A percentile compares a stretch with the other conserved stretches of the same genome.
phyloP scores from a whole-genome alignment of 495 filamentous ascomycete genomes.

The Tuber indicum region DNA sequence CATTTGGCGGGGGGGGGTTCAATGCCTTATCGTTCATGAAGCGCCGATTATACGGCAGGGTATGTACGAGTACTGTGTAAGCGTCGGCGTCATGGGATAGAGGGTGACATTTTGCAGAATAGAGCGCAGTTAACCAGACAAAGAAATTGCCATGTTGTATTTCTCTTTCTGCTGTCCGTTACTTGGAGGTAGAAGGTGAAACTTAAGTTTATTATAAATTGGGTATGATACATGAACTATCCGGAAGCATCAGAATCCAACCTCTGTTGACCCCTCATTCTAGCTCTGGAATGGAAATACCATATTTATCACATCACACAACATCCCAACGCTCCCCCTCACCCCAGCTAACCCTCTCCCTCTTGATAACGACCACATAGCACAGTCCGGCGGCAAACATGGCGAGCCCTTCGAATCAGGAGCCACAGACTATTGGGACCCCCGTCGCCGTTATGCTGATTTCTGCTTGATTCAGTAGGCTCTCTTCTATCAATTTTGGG shows the following conservation, averaged over 20 bases:
- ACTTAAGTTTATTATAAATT: not conserved
- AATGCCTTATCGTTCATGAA: not conserved
- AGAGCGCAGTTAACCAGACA: not conserved
- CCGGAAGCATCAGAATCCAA: not conserved
- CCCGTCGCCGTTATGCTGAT: conserved; percentile 50
- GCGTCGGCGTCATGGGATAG: not conserved
- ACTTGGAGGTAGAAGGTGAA: not conserved
- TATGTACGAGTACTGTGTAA: not conserved
- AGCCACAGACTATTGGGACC: conserved; percentile 17
- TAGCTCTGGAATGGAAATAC: not conserved
- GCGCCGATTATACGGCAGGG: not conserved
- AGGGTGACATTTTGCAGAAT: not conserved
- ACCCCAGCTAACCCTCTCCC: not conserved
- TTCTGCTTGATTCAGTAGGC: conserved; percentile 73
- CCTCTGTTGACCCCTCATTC: not conserved
- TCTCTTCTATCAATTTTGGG: not conserved
- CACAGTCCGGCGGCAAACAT: not conserved
- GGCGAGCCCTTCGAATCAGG: not conserved
- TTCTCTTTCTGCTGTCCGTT: not conserved
- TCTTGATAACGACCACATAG: not conserved
- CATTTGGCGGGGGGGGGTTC: not conserved
- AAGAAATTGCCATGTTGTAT: not conserved
- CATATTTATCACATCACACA: not conserved
- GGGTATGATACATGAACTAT: not conserved
- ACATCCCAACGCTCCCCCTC: not conserved